phyloP scores from a whole-genome alignment of 2,329 filamentous ascomycete species.

The Penicillium sp. region DNA sequence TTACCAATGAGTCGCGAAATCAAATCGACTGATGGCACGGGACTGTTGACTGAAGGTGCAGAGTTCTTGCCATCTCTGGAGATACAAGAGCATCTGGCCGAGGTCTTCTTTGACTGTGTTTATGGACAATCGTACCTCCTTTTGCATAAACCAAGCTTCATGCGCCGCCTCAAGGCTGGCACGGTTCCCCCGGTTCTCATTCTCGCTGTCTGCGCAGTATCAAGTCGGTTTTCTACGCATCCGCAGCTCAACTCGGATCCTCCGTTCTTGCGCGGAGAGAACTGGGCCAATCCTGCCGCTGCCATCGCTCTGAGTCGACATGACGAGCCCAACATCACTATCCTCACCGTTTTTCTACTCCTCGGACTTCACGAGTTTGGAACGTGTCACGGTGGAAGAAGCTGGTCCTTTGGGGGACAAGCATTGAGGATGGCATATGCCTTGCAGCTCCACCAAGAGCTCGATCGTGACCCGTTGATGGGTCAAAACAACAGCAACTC shows the following conservation, averaged over 20 bases:
- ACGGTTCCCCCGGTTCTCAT: slow-evolving; percentile 84
- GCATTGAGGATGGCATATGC: slow-evolving; percentile 97
- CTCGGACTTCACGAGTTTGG: slow-evolving; percentile 93
- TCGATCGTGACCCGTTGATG: slow-evolving; percentile 71
- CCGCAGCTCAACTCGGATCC: slow-evolving; percentile 71
- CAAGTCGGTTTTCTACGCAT: slow-evolving; percentile 90
- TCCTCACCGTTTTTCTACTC: slow-evolving; percentile 82
- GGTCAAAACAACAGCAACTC: slow-evolving; percentile 55
- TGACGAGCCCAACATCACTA: slow-evolving; percentile 93
- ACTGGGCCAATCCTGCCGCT: slow-evolving; percentile 83
- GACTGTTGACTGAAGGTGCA: slow-evolving; percentile 72
- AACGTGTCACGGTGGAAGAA: slow-evolving; percentile 90
- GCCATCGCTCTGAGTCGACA: slow-evolving; percentile 83
- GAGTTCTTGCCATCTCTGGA: slow-evolving; percentile 80
- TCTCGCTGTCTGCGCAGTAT: slow-evolving; percentile 89
- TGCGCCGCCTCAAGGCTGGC: slow-evolving; percentile 71
- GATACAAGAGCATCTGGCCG: slow-evolving; percentile 85
- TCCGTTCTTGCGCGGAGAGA: slow-evolving; percentile 81
- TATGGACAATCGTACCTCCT: slow-evolving; percentile 95
- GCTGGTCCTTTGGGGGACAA: slow-evolving; percentile 93
- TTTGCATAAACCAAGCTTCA: slow-evolving; percentile 94
- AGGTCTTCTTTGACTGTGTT: slow-evolving; percentile 91
- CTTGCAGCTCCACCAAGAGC: slow-evolving; percentile 84
- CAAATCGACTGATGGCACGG: slow-evolving; percentile 68
- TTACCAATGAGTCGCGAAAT: slow-evolving; percentile 54